Conservation (phyloP, 2,329 filamentous ascomycete genomes). For the Camillea tinctor region DNA sequence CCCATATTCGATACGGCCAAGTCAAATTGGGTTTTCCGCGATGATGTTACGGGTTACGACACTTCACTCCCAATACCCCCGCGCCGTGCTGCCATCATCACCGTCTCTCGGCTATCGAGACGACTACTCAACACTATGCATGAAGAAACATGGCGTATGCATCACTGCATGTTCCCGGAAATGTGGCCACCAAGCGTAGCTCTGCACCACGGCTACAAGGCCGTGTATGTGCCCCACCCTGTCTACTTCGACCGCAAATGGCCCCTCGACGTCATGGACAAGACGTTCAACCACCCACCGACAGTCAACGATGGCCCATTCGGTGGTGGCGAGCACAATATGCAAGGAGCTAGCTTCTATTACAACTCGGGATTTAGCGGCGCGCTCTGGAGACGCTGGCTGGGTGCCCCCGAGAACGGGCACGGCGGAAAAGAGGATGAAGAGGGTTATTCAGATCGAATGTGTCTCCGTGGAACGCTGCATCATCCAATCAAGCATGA, state of each 20-base stretch:
- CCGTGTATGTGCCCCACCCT: conserved; percentile 75
- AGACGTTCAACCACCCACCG: conserved; percentile 61
- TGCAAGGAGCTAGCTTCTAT: conserved; percentile 65
- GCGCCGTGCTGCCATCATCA: conserved; percentile 57
- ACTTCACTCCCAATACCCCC: conserved; percentile 48
- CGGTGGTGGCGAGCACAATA: conserved; percentile 65
- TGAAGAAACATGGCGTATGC: conserved; percentile 48
- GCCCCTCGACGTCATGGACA: conserved; percentile 55
- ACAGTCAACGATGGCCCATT: conserved; percentile 53
- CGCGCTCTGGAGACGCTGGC: conserved; percentile 62
- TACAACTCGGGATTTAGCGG: conserved; percentile 62
- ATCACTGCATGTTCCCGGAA: conserved; percentile 59
- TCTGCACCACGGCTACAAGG: conserved; percentile 75
- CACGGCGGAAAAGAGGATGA: conserved; percentile 34
- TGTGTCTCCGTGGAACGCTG: conserved; percentile 65
- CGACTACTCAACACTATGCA: conserved; percentile 57
- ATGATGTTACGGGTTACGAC: conserved; percentile 58
- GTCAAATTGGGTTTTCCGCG: conserved; percentile 56
- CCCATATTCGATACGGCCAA: conserved; percentile 57
- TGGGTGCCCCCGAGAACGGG: conserved; percentile 35
- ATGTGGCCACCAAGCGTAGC: conserved; percentile 59
- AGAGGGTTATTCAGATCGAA: conserved; percentile 39
- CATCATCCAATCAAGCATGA: conserved; percentile 62
- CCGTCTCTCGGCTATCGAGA: conserved; percentile 51
- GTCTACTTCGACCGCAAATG: conserved; percentile 65